A percentile compares a stretch with the other conserved stretches of the same genome.
These are phyloP conservation scores for Pseudogymnoascus sp. DNA, from an alignment of 2,329 filamentous ascomycete genomes.

Conservation along the genomic window DNA sequence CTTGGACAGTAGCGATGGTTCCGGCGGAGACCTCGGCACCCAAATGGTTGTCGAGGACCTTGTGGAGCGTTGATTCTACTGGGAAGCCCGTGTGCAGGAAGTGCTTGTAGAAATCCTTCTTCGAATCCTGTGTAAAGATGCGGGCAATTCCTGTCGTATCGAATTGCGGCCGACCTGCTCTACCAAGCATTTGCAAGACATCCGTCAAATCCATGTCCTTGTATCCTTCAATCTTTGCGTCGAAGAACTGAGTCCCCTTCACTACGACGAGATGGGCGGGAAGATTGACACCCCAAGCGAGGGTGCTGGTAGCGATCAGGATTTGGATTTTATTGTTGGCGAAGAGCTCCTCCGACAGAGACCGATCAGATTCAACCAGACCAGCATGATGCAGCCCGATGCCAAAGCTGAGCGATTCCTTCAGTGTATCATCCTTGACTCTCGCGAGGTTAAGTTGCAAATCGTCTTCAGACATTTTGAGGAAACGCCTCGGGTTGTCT, in stretches of 20 bases:
- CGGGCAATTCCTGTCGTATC: slow-evolving; percentile 92
- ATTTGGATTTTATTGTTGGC: slow-evolving; percentile 98
- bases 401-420: slow-evolving; percentile 92
- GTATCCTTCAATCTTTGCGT: slow-evolving; percentile 95
- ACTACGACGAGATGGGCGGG: slow-evolving; percentile 96
- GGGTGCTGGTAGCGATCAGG: slow-evolving; percentile 86
- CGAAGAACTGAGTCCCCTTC: slow-evolving; percentile 96
- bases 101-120: slow-evolving; percentile 99
- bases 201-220: slow-evolving; percentile 99
- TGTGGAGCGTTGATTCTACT: slow-evolving; percentile 92
- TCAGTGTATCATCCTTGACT: slow-evolving; percentile 87
- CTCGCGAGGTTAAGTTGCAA: slow-evolving; percentile 78
- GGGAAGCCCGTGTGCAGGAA: slow-evolving; percentile 97
- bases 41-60: slow-evolving; percentile 94
- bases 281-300: slow-evolving; percentile 97
- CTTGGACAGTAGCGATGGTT: slow-evolving; percentile 89
- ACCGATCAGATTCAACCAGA: slow-evolving; percentile 88
- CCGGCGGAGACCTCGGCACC: slow-evolving; percentile 90
- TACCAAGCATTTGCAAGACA: slow-evolving; percentile 94
- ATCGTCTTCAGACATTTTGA: slow-evolving; percentile 92
- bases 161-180: slow-evolving; percentile 92
- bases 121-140: slow-evolving; percentile 94
- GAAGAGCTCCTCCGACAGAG: slow-evolving; percentile 89
- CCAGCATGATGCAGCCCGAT: slow-evolving; percentile 97
- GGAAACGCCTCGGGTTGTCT: slow-evolving; percentile 88